phyloP scores from a whole-genome alignment of 306 rosid genomes.

The Chamaecrista fasciculata region DNA sequence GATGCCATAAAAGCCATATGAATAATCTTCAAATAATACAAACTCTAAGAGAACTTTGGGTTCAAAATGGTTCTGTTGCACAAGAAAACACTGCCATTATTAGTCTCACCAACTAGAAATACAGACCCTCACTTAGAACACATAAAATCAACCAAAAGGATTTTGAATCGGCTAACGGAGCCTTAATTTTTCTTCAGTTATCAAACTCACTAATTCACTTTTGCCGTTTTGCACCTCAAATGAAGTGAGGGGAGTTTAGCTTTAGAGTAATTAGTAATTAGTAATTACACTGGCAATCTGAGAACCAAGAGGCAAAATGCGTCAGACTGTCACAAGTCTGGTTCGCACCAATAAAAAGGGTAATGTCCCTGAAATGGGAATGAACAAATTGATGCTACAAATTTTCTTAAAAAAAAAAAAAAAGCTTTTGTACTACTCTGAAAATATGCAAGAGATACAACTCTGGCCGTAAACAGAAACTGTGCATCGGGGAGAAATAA shows the following conservation, averaged over 20 bases:
- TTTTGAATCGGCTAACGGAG: not conserved
- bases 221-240: not conserved
- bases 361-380: not conserved
- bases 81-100: constrained; percentile 8
- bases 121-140: constrained; percentile 26
- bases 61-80: constrained; percentile 16
- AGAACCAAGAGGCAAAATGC: not conserved
- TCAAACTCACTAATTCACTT: not conserved
- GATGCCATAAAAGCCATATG: constrained; percentile 53
- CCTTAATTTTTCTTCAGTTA: not conserved
- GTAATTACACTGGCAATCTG: not conserved
- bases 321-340: not conserved
- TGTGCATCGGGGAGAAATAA: not conserved
- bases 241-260: not conserved
- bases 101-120: constrained; percentile 19
- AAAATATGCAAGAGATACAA: not conserved
- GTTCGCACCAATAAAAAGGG: not conserved
- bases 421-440: not conserved
- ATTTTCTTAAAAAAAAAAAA: not conserved
- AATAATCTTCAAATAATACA: constrained; percentile 23
- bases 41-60: constrained; percentile 17
- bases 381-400: not conserved
- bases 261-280: not conserved
- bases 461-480: not conserved
- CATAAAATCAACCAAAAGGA: not conserved